Evolutionary conservation across 495 filamentous ascomycete genomes (phyloP).

Genomic region (Staphylotrichum tortipilum): DNA sequence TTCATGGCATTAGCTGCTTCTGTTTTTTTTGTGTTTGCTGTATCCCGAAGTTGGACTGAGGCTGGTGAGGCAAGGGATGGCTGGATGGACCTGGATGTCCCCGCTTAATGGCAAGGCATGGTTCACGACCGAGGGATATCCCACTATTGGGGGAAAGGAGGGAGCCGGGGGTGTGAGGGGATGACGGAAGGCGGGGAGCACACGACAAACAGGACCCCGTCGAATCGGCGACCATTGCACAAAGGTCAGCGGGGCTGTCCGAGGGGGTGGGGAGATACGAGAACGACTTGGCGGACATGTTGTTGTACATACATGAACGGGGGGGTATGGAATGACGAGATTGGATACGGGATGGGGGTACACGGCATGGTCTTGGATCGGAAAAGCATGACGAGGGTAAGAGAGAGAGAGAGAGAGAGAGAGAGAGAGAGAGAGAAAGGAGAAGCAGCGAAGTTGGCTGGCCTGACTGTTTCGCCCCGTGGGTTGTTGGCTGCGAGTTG

Average conservation of each 20-base stretch:
- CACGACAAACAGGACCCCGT: neutral
- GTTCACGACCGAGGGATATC: too few species aligned
- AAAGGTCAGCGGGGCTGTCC: conserved; percentile 1
- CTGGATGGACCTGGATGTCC: neutral
- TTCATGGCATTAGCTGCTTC: neutral
- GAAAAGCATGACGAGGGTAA: too few species aligned
- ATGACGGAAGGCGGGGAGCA: neutral
- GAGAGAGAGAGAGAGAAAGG: neutral
- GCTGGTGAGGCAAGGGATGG: neutral
- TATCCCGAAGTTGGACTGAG: too few species aligned
- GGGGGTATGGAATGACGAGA: neutral
- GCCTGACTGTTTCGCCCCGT: conserved; percentile 4
- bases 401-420: too few species aligned
- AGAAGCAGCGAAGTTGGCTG: neutral
- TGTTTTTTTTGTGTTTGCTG: too few species aligned
- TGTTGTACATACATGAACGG: conserved; percentile 3
- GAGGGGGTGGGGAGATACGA: conserved; percentile 9
- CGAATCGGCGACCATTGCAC: neutral
- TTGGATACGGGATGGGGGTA: conserved; percentile 2
- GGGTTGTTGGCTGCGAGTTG: neutral
- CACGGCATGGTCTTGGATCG: conserved; percentile 6
- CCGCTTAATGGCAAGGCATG: neutral
- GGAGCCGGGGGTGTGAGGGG: neutral
- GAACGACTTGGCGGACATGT: conserved; percentile 3
- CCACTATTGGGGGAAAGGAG: too few species aligned